Base-by-base conservation (phyloP, 257 asterid species). In the Solanum ossicruentum region DNA sequence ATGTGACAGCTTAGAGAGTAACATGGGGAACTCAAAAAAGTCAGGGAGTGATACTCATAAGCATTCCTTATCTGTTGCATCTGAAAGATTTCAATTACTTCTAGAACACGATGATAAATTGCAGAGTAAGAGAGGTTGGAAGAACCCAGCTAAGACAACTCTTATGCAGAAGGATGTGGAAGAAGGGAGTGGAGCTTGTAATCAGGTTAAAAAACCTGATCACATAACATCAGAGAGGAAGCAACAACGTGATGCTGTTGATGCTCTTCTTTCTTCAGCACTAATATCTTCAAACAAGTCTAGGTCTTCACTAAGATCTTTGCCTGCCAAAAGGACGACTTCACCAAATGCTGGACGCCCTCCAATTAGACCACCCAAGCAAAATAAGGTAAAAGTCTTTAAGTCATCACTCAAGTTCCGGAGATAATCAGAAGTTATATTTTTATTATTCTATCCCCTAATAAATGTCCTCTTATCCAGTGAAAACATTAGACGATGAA, bases 181-280 rank as follows among this genome's bases (percentile, higher is more conserved):
- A 57, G 83, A 77, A 82, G 71, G 78, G 21, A 52, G 49, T 28
- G 91, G 83, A 86, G 84, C 88, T 73, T 86, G 92, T 80, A 87
- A 84, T 88, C 88, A 87, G 85, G 92, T 84, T 82, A 92, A 89
- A 58, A 32, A 16, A 54, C 86, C 85, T 21, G 85, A 89, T 71
- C 89, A 91, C 81, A 83, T 90, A 51, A 87, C 88, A 78, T 47
- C 77, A 84, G 91, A 93, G 86, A 90, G 99, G 89, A 94, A 93
- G 87, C 97, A 93, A 87, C 97, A 96, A 84, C 97, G 98, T 3
- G 97, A 93, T 88, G 99, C 97, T 83, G 94, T 94, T 84, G 97
- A 96, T 81, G 98, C 98, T 75, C 98, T 96, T 84, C 93, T 96
- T 83, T 95, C 99, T 56, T 93, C 99, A 45, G 91, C 98, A 83